A percentile compares a stretch with the other conserved stretches of the same genome.
Conservation (phyloP, 2,329 filamentous ascomycete genomes). For the Alternaria panax region DNA sequence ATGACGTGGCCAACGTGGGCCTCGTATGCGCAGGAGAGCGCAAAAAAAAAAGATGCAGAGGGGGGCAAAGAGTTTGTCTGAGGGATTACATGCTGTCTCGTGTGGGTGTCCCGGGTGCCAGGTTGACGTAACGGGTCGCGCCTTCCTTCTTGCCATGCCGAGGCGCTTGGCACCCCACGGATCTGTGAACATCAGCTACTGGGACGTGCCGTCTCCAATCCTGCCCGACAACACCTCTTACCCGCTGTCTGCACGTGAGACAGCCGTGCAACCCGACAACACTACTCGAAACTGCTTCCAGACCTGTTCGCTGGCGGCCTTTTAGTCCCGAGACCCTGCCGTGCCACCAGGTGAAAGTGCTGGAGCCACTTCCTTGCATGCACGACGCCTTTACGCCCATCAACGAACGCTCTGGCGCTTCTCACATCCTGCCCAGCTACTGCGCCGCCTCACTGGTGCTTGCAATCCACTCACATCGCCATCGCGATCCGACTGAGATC, state of each 20-base stretch:
- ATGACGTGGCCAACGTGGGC: slow-evolving; percentile 19
- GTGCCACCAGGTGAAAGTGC: background rate
- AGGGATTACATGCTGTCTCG: slow-evolving; percentile 14
- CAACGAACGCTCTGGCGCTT: background rate
- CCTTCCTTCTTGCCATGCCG: slow-evolving; percentile 16
- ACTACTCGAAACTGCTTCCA: background rate
- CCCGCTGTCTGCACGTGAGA: slow-evolving; percentile 3
- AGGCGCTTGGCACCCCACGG: slow-evolving; percentile 24
- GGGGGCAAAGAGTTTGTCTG: slow-evolving; percentile 8
- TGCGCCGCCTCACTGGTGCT: background rate
- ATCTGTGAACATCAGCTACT: slow-evolving; percentile 2
- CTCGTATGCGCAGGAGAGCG: slow-evolving; percentile 13
- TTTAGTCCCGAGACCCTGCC: background rate
- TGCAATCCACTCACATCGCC: background rate
- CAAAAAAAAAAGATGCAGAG: slow-evolving; percentile 2
- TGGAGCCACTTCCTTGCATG: background rate
- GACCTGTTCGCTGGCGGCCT: slow-evolving; percentile 1
- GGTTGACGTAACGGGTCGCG: slow-evolving; percentile 25
- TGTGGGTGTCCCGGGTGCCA: slow-evolving; percentile 14
- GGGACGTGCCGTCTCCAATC: background rate
- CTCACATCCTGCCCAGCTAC: background rate
- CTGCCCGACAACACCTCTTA: background rate
- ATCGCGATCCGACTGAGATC: slow-evolving; percentile 8
- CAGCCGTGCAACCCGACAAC: background rate
- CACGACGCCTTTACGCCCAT: slow-evolving; percentile 3